A percentile compares a stretch with the other conserved stretches of the same genome.
Conservation (phyloP, 208 protist genomes). For the Entamoeba histolytica region DNA sequence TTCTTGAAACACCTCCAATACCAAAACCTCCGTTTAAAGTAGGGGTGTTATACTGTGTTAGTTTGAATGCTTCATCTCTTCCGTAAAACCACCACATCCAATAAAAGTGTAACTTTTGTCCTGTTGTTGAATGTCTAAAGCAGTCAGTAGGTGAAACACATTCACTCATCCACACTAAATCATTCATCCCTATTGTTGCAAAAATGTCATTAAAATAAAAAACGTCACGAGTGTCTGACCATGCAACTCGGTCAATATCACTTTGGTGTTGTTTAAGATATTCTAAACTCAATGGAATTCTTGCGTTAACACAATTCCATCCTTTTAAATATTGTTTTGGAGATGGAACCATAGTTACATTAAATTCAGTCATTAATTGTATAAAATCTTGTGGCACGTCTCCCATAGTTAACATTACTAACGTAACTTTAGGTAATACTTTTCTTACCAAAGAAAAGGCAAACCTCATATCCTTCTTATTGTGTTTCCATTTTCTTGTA, state of each 20-base stretch:
- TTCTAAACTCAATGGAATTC: neutral
- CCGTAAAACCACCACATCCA: neutral
- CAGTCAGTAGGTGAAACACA: neutral
- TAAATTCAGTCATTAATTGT: neutral
- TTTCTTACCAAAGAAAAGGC: neutral
- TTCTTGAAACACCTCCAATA: neutral
- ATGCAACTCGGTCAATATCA: neutral
- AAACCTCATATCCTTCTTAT: neutral
- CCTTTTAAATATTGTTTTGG: neutral
- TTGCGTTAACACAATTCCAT: neutral
- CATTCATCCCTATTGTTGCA: neutral
- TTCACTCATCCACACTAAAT: neutral
- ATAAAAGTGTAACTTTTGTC: neutral
- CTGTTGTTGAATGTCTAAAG: neutral
- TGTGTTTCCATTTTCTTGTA: neutral
- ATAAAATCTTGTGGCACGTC: neutral
- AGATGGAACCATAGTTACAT: neutral
- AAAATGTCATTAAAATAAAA: neutral
- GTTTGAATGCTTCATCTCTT: neutral
- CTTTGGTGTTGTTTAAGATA: neutral
- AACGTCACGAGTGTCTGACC: neutral
- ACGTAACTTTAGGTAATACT: neutral
- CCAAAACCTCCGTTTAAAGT: neutral
- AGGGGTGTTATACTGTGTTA: neutral
- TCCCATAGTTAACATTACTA: neutral